Percentiles rank a stretch among this genome's conserved stretches.
phyloP scores from a whole-genome alignment of 2,329 filamentous ascomycete species.

The Apiospora rasikravindrae region DNA sequence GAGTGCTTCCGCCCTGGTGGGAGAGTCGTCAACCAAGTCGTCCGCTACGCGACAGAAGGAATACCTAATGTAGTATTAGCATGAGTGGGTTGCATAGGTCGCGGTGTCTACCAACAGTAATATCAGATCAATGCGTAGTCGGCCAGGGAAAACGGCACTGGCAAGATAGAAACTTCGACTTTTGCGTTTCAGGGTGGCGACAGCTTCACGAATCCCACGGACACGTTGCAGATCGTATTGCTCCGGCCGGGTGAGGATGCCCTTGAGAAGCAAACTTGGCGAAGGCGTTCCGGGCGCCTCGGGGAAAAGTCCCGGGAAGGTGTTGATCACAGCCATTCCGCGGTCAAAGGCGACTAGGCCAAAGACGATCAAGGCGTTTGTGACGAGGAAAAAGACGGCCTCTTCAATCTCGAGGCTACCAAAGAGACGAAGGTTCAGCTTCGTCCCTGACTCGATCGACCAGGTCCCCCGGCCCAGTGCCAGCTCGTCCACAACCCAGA shows the following conservation, averaged over 20 bases:
- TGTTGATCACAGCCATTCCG: slow-evolving; percentile 67
- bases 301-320: slow-evolving; percentile 64
- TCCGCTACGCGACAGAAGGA: slow-evolving; percentile 77
- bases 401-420: slow-evolving; percentile 74
- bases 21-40: slow-evolving; percentile 72
- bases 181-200: slow-evolving; percentile 62
- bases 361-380: slow-evolving; percentile 72
- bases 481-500: slow-evolving; percentile 75
- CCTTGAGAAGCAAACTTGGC: slow-evolving; percentile 55
- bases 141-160: slow-evolving; percentile 70
- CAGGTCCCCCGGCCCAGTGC: slow-evolving; percentile 72
- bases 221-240: slow-evolving; percentile 64
- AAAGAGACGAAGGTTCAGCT: slow-evolving; percentile 68
- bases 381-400: slow-evolving; percentile 73
- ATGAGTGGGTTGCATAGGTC: background rate
- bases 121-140: slow-evolving; percentile 70
- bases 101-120: slow-evolving; percentile 53
- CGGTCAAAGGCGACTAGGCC: slow-evolving; percentile 73
- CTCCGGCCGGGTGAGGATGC: slow-evolving; percentile 50
- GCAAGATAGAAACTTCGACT: slow-evolving; percentile 78
- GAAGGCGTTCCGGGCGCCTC: slow-evolving; percentile 53
- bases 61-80: slow-evolving; percentile 53
- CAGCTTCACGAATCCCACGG: slow-evolving; percentile 62
- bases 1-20: slow-evolving; percentile 55
- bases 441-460: slow-evolving; percentile 72